Evolutionary conservation across 495 filamentous ascomycete species (phyloP).

Genomic region (Elasticomyces elasticus): DNA sequence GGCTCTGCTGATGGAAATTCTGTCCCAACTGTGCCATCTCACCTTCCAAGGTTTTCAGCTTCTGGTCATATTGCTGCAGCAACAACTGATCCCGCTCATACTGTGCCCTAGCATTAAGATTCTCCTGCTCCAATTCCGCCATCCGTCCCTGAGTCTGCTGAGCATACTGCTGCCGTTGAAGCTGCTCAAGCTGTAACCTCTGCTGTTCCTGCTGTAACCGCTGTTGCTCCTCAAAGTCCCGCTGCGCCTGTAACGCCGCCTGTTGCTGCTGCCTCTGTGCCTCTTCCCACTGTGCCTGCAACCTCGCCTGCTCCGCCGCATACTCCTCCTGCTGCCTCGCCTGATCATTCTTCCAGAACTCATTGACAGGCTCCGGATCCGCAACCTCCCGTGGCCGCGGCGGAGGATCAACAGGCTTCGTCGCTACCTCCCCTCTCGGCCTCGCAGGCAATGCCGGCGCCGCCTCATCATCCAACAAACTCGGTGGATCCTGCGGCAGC

Average conservation of each 20-base stretch:
- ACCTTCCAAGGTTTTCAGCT: constrained; percentile 83
- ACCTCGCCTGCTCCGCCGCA: constrained; percentile 78
- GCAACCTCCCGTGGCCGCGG: constrained; percentile 46
- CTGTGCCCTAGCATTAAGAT: constrained; percentile 85
- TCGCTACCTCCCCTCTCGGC: constrained; percentile 52
- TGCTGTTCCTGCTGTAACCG: constrained; percentile 80
- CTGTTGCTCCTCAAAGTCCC: constrained; percentile 92
- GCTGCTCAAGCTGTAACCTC: constrained; percentile 76
- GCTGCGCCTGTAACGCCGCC: constrained; percentile 69
- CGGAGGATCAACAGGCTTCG: constrained; percentile 55
- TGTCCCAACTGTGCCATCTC: constrained; percentile 73
- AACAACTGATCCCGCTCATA: constrained; percentile 94
- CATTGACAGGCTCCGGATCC: constrained; percentile 89
- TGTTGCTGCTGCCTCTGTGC: constrained; percentile 72
- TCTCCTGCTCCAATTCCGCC: constrained; percentile 89
- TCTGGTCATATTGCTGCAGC: constrained; percentile 90
- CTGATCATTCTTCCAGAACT: constrained; percentile 95
- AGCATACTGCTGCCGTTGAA: constrained; percentile 75
- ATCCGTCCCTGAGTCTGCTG: constrained; percentile 87
- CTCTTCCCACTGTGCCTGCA: constrained; percentile 71
- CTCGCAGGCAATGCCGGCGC: constrained; percentile 68
- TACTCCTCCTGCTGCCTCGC: constrained; percentile 84
- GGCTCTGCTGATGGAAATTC: constrained; percentile 74
- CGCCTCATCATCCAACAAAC: constrained; percentile 61
- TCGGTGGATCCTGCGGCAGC: constrained; percentile 84